These are phyloP conservation scores for Ilyonectria robusta DNA, from an alignment of 2,329 filamentous ascomycete genomes.

Conservation along the genomic window DNA sequence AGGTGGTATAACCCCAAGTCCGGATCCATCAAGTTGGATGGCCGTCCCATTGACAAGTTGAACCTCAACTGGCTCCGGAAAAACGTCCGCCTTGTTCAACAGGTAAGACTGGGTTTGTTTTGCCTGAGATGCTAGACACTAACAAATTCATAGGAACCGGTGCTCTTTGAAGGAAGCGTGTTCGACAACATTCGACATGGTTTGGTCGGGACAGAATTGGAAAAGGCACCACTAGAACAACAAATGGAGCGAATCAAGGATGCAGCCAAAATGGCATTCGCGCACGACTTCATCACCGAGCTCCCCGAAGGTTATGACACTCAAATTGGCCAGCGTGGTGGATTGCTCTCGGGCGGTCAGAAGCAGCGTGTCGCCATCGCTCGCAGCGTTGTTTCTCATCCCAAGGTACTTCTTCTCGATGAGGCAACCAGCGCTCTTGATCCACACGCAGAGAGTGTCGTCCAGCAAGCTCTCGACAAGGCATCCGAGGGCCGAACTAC, in stretches of 20 bases:
- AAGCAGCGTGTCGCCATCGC: constrained; percentile 77
- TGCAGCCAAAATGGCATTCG: constrained; percentile 65
- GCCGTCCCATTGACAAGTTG: constrained; percentile 50
- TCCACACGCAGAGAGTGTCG: constrained; percentile 59
- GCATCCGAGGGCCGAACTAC: constrained; percentile 71
- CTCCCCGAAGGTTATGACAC: constrained; percentile 67
- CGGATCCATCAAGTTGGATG: constrained; percentile 55
- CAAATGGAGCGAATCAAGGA: constrained; percentile 60
- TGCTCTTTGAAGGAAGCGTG: constrained; percentile 64
- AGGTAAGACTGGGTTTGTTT: constrained; percentile 28
- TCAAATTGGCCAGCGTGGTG: constrained; percentile 73
- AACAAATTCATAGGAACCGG: constrained; percentile 53
- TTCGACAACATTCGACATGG: constrained; percentile 69
- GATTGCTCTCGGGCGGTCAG: constrained; percentile 76
- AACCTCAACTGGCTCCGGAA: constrained; percentile 58
- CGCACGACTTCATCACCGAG: constrained; percentile 64
- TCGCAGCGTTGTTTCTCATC: constrained; percentile 72
- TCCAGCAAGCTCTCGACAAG: constrained; percentile 67
- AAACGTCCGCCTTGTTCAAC: constrained; percentile 56
- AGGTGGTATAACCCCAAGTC: constrained; percentile 55
- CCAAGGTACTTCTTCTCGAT: constrained; percentile 74
- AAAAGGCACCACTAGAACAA: constrained; percentile 56
- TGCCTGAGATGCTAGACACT: background rate
- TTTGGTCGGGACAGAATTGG: constrained; percentile 58
- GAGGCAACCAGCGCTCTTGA: constrained; percentile 74